phyloP scores from a whole-genome alignment of 1,139 yeast species.

The Blastobotrys illinoisensis region DNA sequence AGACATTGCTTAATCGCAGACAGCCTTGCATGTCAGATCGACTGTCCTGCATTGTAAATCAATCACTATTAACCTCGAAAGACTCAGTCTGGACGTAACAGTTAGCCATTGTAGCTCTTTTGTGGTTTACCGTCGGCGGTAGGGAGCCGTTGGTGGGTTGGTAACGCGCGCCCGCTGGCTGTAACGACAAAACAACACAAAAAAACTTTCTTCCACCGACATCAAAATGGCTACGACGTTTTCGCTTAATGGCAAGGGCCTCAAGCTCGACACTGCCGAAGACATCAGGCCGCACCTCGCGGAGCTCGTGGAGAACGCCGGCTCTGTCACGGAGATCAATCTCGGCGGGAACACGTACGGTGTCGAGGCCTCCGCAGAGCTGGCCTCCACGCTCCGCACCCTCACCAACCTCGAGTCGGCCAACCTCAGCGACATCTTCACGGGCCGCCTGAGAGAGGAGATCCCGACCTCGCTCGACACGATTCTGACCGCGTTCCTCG shows the following conservation, averaged over 20 bases:
- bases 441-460: slow-evolving; percentile 91
- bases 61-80: no score
- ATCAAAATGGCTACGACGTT: slow-evolving; percentile 5
- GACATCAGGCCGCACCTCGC: slow-evolving; percentile 65
- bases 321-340: slow-evolving; percentile 55
- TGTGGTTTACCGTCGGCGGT: no score
- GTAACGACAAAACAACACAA: not conserved
- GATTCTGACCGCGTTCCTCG: slow-evolving; percentile 66
- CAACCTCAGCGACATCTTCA: slow-evolving; percentile 85
- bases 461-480: slow-evolving; percentile 77
- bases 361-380: slow-evolving; percentile 71
- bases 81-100: no score
- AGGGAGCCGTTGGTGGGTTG: no score
- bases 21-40: no score
- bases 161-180: no score
- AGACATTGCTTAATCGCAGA: no score
- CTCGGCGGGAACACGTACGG: slow-evolving; percentile 94
- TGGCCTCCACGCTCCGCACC: slow-evolving; percentile 48
- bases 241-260: slow-evolving; percentile 70
- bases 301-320: slow-evolving; percentile 31
- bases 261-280: slow-evolving; percentile 66
- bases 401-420: slow-evolving; percentile 49
- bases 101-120: no score
- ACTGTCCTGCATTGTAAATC: no score
- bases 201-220: not conserved